Conservation (phyloP, 1,139 yeast genomes). For the Diutina neorugosa region DNA sequence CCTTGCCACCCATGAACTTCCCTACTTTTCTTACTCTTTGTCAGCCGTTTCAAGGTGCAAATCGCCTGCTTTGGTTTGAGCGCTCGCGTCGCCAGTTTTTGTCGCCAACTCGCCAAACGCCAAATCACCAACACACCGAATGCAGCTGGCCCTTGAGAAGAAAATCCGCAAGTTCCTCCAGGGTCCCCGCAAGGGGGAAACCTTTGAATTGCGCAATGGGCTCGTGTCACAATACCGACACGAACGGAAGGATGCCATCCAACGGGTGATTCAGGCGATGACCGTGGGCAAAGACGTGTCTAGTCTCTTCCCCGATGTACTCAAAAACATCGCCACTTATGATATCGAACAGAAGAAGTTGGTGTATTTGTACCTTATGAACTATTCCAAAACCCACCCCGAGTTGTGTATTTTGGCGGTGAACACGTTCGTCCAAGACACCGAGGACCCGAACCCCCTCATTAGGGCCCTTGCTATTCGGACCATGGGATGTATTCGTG, state of each 20-base stretch:
- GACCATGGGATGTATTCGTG: constrained; percentile 97
- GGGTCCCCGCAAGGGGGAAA: constrained; percentile 55
- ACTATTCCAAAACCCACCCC: constrained; percentile 93
- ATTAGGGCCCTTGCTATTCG: constrained; percentile 93
- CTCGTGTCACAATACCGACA: constrained; percentile 90
- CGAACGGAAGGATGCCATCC: constrained; percentile 93
- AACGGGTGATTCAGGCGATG: constrained; percentile 96
- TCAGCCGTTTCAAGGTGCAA: neutral
- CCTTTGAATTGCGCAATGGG: constrained; percentile 80
- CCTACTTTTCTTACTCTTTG: no score
- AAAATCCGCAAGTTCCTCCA: constrained; percentile 31
- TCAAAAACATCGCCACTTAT: constrained; percentile 93
- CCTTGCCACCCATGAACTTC: no score
- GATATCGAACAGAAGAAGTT: constrained; percentile 94
- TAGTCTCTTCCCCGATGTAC: constrained; percentile 85
- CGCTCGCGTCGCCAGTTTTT: neutral
- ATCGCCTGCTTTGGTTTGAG: neutral
- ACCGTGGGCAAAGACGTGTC: constrained; percentile 98
- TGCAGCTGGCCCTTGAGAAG: constrained; percentile 26
- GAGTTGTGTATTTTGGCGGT: constrained; percentile 94
- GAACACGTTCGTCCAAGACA: constrained; percentile 91
- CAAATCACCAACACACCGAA: neutral
- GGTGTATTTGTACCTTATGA: constrained; percentile 90
- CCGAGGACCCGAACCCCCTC: constrained; percentile 94
- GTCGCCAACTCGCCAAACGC: neutral